Base-by-base conservation (phyloP, 2,329 filamentous ascomycete species). In the Alternaria incomplexa region DNA sequence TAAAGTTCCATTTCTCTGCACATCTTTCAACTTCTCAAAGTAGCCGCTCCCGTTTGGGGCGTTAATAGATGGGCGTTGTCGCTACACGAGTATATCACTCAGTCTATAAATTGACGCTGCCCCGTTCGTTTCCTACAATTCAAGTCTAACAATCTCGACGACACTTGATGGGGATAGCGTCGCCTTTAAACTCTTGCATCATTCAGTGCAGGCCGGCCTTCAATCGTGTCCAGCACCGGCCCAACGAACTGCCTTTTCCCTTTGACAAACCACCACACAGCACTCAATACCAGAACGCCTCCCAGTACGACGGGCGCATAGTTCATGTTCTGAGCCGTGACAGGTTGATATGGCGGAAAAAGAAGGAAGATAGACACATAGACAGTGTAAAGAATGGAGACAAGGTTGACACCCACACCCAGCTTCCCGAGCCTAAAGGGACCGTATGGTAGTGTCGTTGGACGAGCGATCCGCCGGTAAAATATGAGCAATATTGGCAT, bases 361-460 rank as follows among this genome's bases (percentile, higher is more conserved):
- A 65, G 70, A 48, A 63, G 66, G 36, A 73, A 74, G 45, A 74
- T 72, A 26, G 68, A 60, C 3, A 72, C 51, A 6, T 71, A 54
- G 3, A 69, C 32, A n/a, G 61, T 58, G 58, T 65, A 74, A 4
- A 56, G 13, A 26, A 68, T 58, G 2, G 66, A 67, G 50, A 66
- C 61, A 11, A 43, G 56, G 28, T 70, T 71, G 7, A 72, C 60
- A 1, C 48, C 12, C 15, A 61, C 23, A 7, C 70, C 69, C 23
- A 58, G 67, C 11, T n/a, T 51, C 0, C 70, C 70, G 12, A 71
- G 46, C 0, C 48, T 67, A 36, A 66, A 72, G 5, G 65, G 67
- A 0, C 61, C 64, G 6, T 17, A 30, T 15, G 17, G n/a, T 3
- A 65, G 36, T 15, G 40, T 32, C 13, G 52, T 51, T 3, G 69